phyloP scores from a whole-genome alignment of 169 alveolate species.

The Plasmodium billcollinsi region DNA sequence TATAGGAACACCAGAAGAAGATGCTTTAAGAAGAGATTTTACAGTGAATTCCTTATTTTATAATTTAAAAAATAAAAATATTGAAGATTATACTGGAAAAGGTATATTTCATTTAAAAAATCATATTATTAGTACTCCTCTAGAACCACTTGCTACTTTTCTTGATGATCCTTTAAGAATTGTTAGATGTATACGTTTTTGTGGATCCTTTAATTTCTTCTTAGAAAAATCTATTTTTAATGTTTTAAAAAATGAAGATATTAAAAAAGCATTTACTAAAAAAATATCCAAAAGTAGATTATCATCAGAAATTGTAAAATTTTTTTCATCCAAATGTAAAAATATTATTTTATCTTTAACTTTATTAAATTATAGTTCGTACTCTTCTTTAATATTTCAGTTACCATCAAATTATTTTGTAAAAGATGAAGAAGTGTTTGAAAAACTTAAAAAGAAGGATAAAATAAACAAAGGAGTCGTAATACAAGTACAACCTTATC shows the following conservation, averaged over 20 bases:
- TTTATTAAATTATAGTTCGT: constrained; percentile 60
- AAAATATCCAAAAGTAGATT: constrained; percentile 76
- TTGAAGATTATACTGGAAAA: constrained; percentile 97
- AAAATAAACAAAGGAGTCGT: constrained; percentile 2
- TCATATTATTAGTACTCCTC: constrained; percentile 95
- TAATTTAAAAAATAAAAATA: constrained; percentile 91
- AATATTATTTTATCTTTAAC: constrained; percentile 49
- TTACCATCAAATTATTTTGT: constrained; percentile 26
- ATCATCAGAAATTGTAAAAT: constrained; percentile 52
- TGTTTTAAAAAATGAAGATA: constrained; percentile 75
- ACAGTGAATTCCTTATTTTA: constrained; percentile 97
- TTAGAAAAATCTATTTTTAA: constrained; percentile 86
- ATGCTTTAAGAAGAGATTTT: constrained; percentile 98
- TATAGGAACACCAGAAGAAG: constrained; percentile 96
- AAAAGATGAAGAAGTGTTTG: constrained; percentile 37
- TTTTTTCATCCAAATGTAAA: constrained; percentile 49
- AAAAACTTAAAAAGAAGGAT: constrained; percentile 16
- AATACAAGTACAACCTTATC: not conserved
- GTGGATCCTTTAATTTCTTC: constrained; percentile 90
- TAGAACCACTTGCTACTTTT: constrained; percentile 94
- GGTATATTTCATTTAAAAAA: constrained; percentile 94
- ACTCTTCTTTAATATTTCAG: constrained; percentile 41
- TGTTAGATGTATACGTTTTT: constrained; percentile 97
- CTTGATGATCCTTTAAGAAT: constrained; percentile 98
- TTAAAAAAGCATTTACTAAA: constrained; percentile 45